A percentile compares a stretch with the other conserved stretches of the same genome.
phyloP scores from a whole-genome alignment of 2,329 filamentous ascomycete genomes.

The Colletotrichum noveboracense region DNA sequence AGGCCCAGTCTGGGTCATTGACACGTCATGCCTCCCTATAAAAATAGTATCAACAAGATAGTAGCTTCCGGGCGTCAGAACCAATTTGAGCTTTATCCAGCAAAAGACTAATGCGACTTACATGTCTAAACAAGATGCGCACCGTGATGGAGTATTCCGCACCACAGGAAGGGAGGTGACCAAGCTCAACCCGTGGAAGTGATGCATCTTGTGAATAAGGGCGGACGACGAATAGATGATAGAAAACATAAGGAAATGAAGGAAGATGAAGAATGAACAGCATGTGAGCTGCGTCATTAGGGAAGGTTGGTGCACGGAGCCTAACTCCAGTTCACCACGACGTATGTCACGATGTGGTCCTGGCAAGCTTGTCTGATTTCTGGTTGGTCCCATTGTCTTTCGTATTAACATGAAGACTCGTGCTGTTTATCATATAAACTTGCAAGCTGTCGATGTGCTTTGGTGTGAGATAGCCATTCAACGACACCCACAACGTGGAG shows the following conservation, averaged over 20 bases:
- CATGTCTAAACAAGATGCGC: neutral
- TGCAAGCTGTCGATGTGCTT: rapidly evolving
- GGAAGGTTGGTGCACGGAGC: neutral
- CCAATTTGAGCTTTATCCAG: neutral
- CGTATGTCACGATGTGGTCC: neutral
- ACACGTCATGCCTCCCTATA: neutral
- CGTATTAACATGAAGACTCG: rapidly evolving
- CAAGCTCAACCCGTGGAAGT: neutral
- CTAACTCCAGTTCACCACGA: neutral
- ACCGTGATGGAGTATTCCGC: neutral
- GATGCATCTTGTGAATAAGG: rapidly evolving
- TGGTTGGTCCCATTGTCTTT: neutral
- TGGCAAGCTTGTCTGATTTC: neutral
- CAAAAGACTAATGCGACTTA: neutral
- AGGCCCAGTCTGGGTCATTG: neutral
- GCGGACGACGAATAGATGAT: neutral
- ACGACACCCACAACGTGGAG: rapidly evolving
- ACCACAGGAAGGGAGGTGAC: neutral
- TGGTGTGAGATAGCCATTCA: neutral
- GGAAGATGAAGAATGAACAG: neutral
- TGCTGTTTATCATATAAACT: rapidly evolving
- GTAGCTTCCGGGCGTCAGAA: rapidly evolving
- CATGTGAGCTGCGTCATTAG: neutral
- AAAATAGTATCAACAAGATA: neutral
- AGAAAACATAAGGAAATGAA: neutral